Conservation (phyloP, 1,284 basidiomycete genomes). For the Tylopilus orsonianus region DNA sequence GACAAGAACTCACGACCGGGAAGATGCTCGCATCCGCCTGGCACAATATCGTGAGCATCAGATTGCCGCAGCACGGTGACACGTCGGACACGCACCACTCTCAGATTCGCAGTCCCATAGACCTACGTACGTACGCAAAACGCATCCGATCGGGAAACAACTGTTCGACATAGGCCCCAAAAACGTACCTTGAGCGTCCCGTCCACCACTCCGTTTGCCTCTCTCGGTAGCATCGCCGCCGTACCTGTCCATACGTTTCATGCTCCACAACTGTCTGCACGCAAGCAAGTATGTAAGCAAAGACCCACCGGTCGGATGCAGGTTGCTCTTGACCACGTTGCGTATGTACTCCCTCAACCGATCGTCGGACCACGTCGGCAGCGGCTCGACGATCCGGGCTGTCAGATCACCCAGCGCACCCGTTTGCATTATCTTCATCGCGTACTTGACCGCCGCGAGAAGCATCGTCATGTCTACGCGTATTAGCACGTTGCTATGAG, state of each 20-base stretch:
- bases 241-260: constrained; percentile 5
- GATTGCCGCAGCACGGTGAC: not conserved
- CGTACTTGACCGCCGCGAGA: constrained; percentile 18
- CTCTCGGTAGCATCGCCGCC: constrained; percentile 19
- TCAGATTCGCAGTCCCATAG: constrained; percentile 22
- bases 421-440: constrained; percentile 17
- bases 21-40: constrained; percentile 24
- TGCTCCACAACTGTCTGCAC: not conserved
- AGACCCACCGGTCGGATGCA: constrained; percentile 14
- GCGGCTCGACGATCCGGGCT: constrained; percentile 15
- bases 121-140: constrained; percentile 3
- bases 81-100: constrained; percentile 13
- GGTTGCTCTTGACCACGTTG: constrained; percentile 6
- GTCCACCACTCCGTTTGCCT: constrained; percentile 16
- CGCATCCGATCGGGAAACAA: not conserved
- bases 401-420: constrained; percentile 15
- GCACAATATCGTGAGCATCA: not conserved
- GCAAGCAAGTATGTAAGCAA: not conserved
- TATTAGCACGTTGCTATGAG: not conserved
- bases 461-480: constrained; percentile 16
- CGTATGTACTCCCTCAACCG: constrained; percentile 13
- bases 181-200: constrained; percentile 9
- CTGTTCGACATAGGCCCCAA: no score
- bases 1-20: constrained; percentile 14
- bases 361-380: constrained; percentile 18